Conservation (phyloP, 805 yeast species). For the Starmerella stigmatis region DNA sequence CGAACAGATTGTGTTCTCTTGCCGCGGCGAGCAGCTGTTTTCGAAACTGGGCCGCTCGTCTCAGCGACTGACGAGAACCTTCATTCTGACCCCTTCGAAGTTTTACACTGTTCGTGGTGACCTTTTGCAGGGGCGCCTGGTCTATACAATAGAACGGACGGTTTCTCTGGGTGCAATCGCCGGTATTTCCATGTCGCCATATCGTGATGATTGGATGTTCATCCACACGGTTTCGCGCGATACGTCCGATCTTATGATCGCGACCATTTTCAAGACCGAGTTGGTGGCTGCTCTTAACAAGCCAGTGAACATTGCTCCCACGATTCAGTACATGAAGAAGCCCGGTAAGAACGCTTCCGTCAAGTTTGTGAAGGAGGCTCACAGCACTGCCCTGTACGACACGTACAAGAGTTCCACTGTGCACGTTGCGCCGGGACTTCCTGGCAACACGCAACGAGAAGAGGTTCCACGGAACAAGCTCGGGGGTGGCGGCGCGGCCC, state of each 20-base stretch:
- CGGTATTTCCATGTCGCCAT: slow-evolving; percentile 55
- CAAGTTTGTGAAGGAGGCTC: slow-evolving; percentile 49
- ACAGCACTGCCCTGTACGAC: slow-evolving; percentile 63
- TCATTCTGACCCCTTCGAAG: slow-evolving; percentile 52
- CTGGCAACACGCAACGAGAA: slow-evolving; percentile 59
- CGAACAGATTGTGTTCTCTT: slow-evolving; percentile 65
- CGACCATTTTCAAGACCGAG: slow-evolving; percentile 82
- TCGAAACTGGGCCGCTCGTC: slow-evolving; percentile 92
- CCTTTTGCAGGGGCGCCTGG: slow-evolving; percentile 50
- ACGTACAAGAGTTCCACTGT: slow-evolving; percentile 80
- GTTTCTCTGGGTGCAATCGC: slow-evolving; percentile 51
- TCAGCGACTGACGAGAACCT: slow-evolving; percentile 58
- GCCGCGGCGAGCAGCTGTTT: slow-evolving; percentile 67
- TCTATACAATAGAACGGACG: slow-evolving; percentile 51
- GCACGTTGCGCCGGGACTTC: slow-evolving; percentile 62
- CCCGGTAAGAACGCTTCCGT: slow-evolving; percentile 69
- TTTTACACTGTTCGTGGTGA: slow-evolving; percentile 67
- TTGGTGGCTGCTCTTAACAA: slow-evolving; percentile 41
- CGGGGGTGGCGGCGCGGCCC: slow-evolving; percentile 17
- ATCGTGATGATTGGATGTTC: slow-evolving; percentile 91
- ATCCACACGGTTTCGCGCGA: slow-evolving; percentile 40
- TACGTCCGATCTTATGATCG: slow-evolving; percentile 70
- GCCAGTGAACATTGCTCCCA: slow-evolving; percentile 54
- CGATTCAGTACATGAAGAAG: slow-evolving; percentile 78
- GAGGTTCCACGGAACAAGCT: slow-evolving; percentile 51